Evolutionary conservation across 768 basidiomycete species (phyloP).

Genomic region (Tulasnella sp.): DNA sequence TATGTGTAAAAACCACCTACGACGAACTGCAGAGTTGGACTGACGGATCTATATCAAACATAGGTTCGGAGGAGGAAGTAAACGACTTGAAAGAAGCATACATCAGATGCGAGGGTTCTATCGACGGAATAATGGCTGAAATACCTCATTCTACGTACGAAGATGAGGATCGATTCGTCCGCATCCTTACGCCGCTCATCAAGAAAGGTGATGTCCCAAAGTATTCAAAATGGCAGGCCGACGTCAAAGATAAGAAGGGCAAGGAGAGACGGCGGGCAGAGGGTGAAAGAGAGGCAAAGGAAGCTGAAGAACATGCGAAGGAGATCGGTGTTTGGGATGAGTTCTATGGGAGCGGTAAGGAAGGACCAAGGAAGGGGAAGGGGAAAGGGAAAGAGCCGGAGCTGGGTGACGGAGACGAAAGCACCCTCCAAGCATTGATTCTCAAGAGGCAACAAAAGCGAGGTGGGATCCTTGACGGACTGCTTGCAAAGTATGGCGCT

Average conservation of each 20-base stretch:
- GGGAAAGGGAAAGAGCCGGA: conserved; percentile 46
- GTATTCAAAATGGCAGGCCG: conserved; percentile 61
- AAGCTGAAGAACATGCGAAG: conserved; percentile 76
- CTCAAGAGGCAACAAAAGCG: conserved; percentile 25
- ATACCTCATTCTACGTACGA: conserved; percentile 81
- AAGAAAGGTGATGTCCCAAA: conserved; percentile 53
- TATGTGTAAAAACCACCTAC: conserved; percentile 36
- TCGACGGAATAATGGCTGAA: conserved; percentile 75
- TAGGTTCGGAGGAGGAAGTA: conserved; percentile 82
- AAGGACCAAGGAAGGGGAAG: conserved; percentile 55
- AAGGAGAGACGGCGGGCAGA: conserved; percentile 68
- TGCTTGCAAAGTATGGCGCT: conserved; percentile 30
- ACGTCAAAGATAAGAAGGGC: conserved; percentile 75
- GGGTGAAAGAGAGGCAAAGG: conserved; percentile 71
- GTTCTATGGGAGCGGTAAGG: conserved; percentile 76
- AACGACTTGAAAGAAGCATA: conserved; percentile 77
- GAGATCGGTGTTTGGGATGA: conserved; percentile 94
- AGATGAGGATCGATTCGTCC: conserved; percentile 83
- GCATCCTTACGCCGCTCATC: conserved; percentile 64
- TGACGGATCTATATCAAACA: neutral
- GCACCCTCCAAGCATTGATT: conserved; percentile 29
- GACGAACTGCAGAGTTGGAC: neutral
- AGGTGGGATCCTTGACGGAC: conserved; percentile 19
- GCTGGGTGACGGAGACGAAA: conserved; percentile 22
- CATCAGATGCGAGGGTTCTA: conserved; percentile 61